phyloP scores from a whole-genome alignment of 2,329 filamentous ascomycete species.

The Scortechinia acanthostroma region DNA sequence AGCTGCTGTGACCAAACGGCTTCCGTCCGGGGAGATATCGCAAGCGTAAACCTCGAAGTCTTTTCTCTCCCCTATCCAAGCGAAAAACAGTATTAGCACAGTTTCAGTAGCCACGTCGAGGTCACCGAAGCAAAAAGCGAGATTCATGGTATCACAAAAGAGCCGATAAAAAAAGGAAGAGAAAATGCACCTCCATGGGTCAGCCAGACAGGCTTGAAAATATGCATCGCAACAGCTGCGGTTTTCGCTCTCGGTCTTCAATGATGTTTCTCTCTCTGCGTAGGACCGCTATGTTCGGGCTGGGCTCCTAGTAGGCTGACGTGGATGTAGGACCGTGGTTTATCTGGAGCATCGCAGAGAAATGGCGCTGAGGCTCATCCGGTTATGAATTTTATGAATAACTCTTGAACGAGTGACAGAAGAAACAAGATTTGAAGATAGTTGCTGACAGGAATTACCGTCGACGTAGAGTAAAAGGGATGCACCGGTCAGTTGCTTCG shows the following conservation, averaged over 20 bases:
- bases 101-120: conserved; percentile 5
- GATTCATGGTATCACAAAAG: no score
- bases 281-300: background rate
- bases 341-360: background rate
- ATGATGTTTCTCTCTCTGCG: no score
- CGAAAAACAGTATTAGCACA: conserved; percentile 5
- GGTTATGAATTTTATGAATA: background rate
- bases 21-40: conserved; percentile 90
- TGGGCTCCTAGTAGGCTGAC: background rate
- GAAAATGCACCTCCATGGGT: conserved; percentile 71
- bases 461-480: no score
- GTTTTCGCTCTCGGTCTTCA: no score
- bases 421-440: no score
- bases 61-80: conserved; percentile 74
- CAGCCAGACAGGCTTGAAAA: conserved; percentile 93
- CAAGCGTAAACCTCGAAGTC: conserved; percentile 98
- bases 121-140: no score
- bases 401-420: no score
- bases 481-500: no score
- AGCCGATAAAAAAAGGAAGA: no score
- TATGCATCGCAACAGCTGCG: conserved; percentile 61
- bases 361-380: background rate
- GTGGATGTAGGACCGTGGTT: background rate
- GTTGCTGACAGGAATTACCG: no score
- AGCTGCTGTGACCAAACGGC: conserved; percentile 83